Base-by-base conservation (phyloP, 441 rosid species). In the Gossypium aridum region DNA sequence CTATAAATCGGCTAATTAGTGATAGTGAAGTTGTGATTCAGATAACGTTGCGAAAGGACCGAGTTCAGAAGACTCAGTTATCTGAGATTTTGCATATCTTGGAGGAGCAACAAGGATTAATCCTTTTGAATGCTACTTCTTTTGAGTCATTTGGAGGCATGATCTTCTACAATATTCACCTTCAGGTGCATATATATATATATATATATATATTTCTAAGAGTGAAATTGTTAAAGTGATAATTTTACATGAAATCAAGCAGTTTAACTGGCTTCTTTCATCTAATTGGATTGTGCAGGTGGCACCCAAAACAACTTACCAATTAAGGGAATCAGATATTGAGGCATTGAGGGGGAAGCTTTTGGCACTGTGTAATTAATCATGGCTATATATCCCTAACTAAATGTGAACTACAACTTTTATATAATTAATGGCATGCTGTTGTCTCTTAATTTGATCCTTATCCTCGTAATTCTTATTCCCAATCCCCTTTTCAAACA, bases 61-160 rank as follows among this genome's bases (percentile, higher is more conserved):
- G 45, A 37, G 54, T 22, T 63, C 70, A 20, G 0, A 45, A 45
- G 25, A 1, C 56, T 34, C 17, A 45, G 14, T 74, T 79, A 55
- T 69, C 87, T 13, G 63, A 70, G 25, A 66, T 84, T 1, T 28
- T 84, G 77, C 67, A 77, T 20, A 47, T 22, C 43, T 39, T 84
- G 6, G 83, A 84, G 72, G 83, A 84, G 72, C 55, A 69, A 51
- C 62, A 66, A 55, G 83, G 85, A 13, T 63, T 77, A 51, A 16
- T 54, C 59, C 71, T 75, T 1, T 37, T 73, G 17, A 76, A 75
- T 28, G 76, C 79, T 49, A 66, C 83, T 49, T 77, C 81, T 7
- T 77, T 82, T 10, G 62, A 80, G 70, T 74, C 83, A 45, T 69
- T 54, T 10, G 79, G 62, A 28, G 81, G 77, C 25, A 75, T 47